These are phyloP conservation scores for Mycena sanguinolenta DNA, from an alignment of 768 basidiomycete genomes.

Conservation along the genomic window DNA sequence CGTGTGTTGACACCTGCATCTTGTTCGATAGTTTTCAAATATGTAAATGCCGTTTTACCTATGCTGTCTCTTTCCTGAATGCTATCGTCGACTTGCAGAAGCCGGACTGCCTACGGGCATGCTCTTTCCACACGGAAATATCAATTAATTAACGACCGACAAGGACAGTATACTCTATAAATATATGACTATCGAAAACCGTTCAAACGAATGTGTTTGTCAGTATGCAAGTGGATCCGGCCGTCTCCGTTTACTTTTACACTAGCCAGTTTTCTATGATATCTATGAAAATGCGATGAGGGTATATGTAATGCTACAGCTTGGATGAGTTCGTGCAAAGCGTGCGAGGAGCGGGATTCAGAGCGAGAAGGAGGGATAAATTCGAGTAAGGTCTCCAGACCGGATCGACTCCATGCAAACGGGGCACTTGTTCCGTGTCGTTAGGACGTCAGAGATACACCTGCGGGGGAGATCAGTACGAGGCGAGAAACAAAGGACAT, in stretches of 20 bases:
- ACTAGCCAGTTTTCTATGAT: neutral
- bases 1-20: too few species aligned
- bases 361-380: slow-evolving; percentile 36
- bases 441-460: slow-evolving; percentile 30
- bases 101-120: too few species aligned
- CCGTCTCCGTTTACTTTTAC: slow-evolving; percentile 16
- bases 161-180: neutral
- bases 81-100: too few species aligned
- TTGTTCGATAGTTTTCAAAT: too few species aligned
- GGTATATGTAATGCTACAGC: slow-evolving; percentile 27
- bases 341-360: neutral
- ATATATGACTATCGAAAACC: slow-evolving; percentile 11
- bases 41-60: too few species aligned
- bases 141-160: slow-evolving; percentile 5
- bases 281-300: slow-evolving; percentile 8
- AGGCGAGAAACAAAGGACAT: neutral
- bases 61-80: too few species aligned
- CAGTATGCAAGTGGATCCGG: too few species aligned
- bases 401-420: slow-evolving; percentile 34
- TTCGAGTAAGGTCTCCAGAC: slow-evolving; percentile 27
- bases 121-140: too few species aligned
- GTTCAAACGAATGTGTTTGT: neutral
- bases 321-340: slow-evolving; percentile 14
- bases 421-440: slow-evolving; percentile 33
- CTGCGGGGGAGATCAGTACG: slow-evolving; percentile 18